Percentiles rank a stretch among this genome's conserved stretches.
phyloP scores from a whole-genome alignment of 2,329 filamentous ascomycete genomes.

The Aulographum hederae region DNA sequence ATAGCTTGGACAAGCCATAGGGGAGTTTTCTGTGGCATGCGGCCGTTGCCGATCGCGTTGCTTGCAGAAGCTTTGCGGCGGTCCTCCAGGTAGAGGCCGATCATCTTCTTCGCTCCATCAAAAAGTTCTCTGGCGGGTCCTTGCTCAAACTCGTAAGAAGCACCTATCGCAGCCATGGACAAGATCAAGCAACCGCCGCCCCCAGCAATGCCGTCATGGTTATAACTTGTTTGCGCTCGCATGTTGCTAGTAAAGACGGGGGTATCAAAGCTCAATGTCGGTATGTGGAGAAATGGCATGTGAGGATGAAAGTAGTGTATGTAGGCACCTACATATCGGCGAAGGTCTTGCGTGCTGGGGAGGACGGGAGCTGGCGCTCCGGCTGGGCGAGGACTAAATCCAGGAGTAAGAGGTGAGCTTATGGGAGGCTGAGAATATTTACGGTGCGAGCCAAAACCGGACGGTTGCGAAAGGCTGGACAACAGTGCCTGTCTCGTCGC shows the following conservation, averaged over 20 bases:
- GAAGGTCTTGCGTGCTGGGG: constrained; percentile 69
- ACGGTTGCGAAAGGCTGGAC: constrained; percentile 40
- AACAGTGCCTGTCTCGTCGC: constrained; percentile 45
- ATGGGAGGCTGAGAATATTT: constrained; percentile 41
- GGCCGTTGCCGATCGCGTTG: constrained; percentile 5
- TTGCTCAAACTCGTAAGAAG: constrained; percentile 74
- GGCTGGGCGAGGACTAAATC: constrained; percentile 16
- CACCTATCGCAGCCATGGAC: constrained; percentile 74
- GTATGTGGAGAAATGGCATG: constrained; percentile 81
- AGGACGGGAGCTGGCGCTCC: constrained; percentile 33
- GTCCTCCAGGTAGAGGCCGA: constrained; percentile 82
- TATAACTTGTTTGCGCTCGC: constrained; percentile 37
- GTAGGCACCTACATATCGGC: constrained; percentile 80
- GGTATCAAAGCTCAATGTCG: constrained; percentile 79
- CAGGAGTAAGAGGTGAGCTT: constrained; percentile 31
- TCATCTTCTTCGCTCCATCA: constrained; percentile 88
- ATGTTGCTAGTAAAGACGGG: constrained; percentile 43
- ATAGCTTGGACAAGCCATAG: constrained; percentile 95
- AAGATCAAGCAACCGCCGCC: constrained; percentile 75
- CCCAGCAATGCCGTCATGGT: constrained; percentile 31
- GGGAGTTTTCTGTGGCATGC: constrained; percentile 53
- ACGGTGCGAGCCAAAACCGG: constrained; percentile 32
- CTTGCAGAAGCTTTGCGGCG: constrained; percentile 50
- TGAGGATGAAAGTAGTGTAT: constrained; percentile 88
- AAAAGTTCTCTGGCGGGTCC: constrained; percentile 69